Evolutionary conservation across 139 green algal species (phyloP).

Genomic region (Pleodorina starrii): DNA sequence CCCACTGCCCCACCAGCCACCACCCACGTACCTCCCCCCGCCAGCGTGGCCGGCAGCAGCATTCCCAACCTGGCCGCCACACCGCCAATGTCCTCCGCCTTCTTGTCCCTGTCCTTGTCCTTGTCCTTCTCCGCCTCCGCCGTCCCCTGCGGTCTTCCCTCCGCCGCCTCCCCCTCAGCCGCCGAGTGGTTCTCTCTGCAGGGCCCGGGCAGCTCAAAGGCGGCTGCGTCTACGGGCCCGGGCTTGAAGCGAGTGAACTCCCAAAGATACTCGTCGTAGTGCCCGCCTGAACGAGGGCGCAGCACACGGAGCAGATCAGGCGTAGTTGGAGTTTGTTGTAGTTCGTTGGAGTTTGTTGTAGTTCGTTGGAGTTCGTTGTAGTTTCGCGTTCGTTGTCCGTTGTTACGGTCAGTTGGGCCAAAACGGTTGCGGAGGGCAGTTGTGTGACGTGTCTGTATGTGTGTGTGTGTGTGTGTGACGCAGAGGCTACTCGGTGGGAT

Average conservation of each 20-base stretch:
- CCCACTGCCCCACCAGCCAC: neutral
- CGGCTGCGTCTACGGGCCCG: neutral
- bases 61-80: neutral
- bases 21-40: neutral
- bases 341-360: too few species aligned
- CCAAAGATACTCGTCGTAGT: constrained; percentile 63
- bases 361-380: too few species aligned
- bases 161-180: neutral
- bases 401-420: too few species aligned
- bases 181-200: constrained; percentile 27
- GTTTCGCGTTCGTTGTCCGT: too few species aligned
- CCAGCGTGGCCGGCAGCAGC: constrained; percentile 35
- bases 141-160: neutral
- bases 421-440: neutral
- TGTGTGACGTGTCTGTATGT: neutral
- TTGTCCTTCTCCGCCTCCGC: neutral
- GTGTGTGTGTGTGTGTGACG: too few species aligned
- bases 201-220: constrained; percentile 45
- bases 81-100: neutral
- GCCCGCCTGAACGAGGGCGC: neutral
- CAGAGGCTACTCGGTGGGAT: too few species aligned
- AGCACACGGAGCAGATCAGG: neutral
- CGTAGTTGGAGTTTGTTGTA: too few species aligned
- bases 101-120: neutral
- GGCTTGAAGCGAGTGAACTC: constrained; percentile 61